phyloP scores from a whole-genome alignment of 2,329 filamentous ascomycete species.

The Alternaria sp. region DNA sequence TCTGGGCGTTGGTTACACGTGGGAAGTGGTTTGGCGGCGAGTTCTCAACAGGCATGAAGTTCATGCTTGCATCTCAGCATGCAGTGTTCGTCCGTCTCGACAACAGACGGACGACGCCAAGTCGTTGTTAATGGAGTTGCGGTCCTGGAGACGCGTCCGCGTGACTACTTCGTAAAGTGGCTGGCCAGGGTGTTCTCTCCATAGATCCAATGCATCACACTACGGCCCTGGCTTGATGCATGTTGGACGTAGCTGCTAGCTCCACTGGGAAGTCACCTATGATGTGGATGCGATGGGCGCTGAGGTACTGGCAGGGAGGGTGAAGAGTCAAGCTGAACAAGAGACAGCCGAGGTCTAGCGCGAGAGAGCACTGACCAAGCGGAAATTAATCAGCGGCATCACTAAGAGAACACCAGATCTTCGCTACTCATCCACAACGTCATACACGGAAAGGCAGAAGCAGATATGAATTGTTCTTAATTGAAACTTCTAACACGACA shows the following conservation, averaged over 20 bases:
- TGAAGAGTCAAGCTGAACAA: neutral
- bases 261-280: neutral
- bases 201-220: neutral
- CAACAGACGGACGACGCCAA: neutral
- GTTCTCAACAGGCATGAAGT: conserved; percentile 21
- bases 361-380: conserved; percentile 24
- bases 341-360: conserved; percentile 15
- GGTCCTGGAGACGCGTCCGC: neutral
- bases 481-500: neutral
- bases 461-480: neutral
- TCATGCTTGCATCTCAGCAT: conserved; percentile 21
- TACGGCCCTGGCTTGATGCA: neutral
- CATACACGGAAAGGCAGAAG: neutral
- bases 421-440: neutral
- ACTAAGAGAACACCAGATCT: conserved; percentile 21
- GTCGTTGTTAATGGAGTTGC: neutral
- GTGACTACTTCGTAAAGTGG: neutral
- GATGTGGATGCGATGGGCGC: neutral
- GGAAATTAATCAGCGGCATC: conserved; percentile 34
- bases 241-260: neutral
- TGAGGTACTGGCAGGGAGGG: neutral
- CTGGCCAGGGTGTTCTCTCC: neutral
- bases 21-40: conserved; percentile 24
- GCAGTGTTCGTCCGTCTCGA: neutral
- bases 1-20: conserved; percentile 7